Evolutionary conservation across 805 yeast genomes (phyloP).

Genomic region (Geotrichum ghanense): DNA sequence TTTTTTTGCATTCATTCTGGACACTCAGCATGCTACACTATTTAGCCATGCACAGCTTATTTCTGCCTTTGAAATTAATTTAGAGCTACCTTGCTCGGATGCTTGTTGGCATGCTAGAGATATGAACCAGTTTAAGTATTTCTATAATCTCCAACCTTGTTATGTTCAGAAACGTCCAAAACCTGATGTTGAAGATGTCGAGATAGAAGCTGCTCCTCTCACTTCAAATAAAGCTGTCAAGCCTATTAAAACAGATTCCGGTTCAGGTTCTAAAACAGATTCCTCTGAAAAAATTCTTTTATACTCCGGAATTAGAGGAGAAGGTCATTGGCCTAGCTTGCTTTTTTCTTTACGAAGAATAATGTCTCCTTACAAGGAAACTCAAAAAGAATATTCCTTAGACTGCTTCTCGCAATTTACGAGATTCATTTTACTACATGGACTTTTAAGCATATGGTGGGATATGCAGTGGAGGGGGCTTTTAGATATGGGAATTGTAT

Average conservation of each 20-base stretch:
- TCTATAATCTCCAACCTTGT: constrained; percentile 6
- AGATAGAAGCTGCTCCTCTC: background rate
- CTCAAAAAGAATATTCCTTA: constrained; percentile 24
- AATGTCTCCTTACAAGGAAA: constrained; percentile 23
- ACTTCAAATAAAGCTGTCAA: background rate
- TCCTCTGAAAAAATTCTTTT: background rate
- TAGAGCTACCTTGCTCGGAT: constrained; percentile 37
- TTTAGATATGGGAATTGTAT: constrained; percentile 27
- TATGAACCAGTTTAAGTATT: constrained; percentile 11
- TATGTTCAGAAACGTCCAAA: constrained; percentile 8
- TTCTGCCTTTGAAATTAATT: constrained; percentile 33
- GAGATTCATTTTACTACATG: constrained; percentile 29
- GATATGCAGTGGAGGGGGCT: constrained; percentile 27
- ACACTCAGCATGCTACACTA: constrained; percentile 31
- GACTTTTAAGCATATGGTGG: constrained; percentile 25
- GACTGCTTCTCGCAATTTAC: constrained; percentile 30
- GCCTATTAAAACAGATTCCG: background rate
- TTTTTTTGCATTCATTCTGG: constrained; percentile 32
- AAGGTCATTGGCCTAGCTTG: constrained; percentile 26
- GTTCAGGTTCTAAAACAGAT: background rate
- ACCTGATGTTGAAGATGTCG: constrained; percentile 7
- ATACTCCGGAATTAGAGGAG: constrained; percentile 1
- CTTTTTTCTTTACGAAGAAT: constrained; percentile 22
- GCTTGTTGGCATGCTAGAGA: constrained; percentile 31
- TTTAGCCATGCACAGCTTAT: constrained; percentile 25